Evolutionary conservation across 495 filamentous ascomycete genomes (phyloP).

Genomic region (Tricharina praecox): DNA sequence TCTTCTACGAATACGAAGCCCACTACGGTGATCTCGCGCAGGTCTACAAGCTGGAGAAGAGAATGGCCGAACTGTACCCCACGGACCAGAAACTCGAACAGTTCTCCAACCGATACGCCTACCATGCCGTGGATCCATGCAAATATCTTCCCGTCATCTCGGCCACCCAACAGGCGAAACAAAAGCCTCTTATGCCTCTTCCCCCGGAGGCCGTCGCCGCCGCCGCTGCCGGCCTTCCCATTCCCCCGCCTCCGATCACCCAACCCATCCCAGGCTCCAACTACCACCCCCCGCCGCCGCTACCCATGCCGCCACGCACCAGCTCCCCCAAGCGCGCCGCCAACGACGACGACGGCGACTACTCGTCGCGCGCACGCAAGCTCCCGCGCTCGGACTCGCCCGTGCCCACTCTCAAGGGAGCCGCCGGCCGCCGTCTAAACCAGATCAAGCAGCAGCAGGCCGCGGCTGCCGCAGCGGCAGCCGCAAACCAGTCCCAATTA

Average conservation of each 20-base stretch:
- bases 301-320: background rate
- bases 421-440: conserved; percentile 63
- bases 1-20: conserved; percentile 90
- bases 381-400: conserved; percentile 67
- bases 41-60: conserved; percentile 72
- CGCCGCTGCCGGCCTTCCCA: conserved; percentile 11
- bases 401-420: conserved; percentile 45
- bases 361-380: conserved; percentile 52
- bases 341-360: conserved; percentile 20
- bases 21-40: conserved; percentile 79
- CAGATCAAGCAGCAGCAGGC: conserved; percentile 45
- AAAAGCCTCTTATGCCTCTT: conserved; percentile 32
- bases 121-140: conserved; percentile 55
- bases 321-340: conserved; percentile 8
- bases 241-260: conserved; percentile 8
- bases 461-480: conserved; percentile 29
- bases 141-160: conserved; percentile 68
- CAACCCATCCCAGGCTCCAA: conserved; percentile 3
- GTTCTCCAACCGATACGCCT: conserved; percentile 61
- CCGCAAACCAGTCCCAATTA: conserved; percentile 15
- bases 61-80: conserved; percentile 83
- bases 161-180: conserved; percentile 51
- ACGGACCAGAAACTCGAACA: conserved; percentile 54
- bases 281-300: background rate
- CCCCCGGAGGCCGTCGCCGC: conserved; percentile 6